Evolutionary conservation across 257 asterid species (phyloP).

Genomic region (Penstemon davidsonii): DNA sequence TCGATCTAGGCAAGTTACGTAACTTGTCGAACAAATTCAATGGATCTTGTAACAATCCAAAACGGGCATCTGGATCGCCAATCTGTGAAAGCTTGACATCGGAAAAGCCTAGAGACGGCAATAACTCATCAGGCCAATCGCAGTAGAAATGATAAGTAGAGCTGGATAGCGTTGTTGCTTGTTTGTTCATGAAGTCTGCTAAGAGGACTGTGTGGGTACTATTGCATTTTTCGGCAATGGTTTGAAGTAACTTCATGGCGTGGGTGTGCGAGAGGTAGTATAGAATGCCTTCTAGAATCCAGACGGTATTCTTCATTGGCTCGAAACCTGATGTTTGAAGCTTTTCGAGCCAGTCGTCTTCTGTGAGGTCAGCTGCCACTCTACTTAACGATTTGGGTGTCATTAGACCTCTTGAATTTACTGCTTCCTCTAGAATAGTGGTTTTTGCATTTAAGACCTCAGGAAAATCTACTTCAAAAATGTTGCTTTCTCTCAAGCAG

Average conservation of each 20-base stretch:
- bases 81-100: slow-evolving; percentile 86
- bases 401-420: slow-evolving; percentile 44
- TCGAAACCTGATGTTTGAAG: slow-evolving; percentile 80
- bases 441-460: slow-evolving; percentile 77
- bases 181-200: slow-evolving; percentile 96
- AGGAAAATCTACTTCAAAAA: slow-evolving; percentile 86
- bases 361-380: slow-evolving; percentile 88
- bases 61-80: slow-evolving; percentile 94
- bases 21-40: slow-evolving; percentile 76
- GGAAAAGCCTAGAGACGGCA: slow-evolving; percentile 87
- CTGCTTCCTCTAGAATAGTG: slow-evolving; percentile 72
- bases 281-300: slow-evolving; percentile 89
- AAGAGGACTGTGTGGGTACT: slow-evolving; percentile 70
- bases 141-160: slow-evolving; percentile 79
- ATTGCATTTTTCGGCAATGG: slow-evolving; percentile 66
- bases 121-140: slow-evolving; percentile 91
- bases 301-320: slow-evolving; percentile 64
- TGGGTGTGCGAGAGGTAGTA: slow-evolving; percentile 73
- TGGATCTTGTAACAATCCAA: slow-evolving; percentile 86
- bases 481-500: slow-evolving; percentile 75
- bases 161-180: slow-evolving; percentile 77
- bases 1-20: slow-evolving; percentile 77
- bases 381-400: slow-evolving; percentile 75
- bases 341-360: slow-evolving; percentile 86
- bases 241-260: slow-evolving; percentile 73